phyloP scores from a whole-genome alignment of 345 rosid species.

The Eucalyptus marginata region DNA sequence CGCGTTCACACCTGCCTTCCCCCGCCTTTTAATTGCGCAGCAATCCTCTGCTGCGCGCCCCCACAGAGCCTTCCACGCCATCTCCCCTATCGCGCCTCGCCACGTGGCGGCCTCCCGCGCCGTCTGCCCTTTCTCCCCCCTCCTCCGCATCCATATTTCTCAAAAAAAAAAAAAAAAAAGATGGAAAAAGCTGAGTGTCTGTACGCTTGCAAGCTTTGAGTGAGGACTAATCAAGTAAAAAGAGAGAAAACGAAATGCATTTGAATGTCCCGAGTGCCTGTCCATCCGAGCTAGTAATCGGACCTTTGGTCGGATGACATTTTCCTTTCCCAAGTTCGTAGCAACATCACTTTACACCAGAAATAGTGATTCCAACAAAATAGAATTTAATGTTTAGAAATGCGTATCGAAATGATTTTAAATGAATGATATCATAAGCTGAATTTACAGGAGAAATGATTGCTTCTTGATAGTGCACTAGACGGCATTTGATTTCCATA shows the following conservation, averaged over 20 bases:
- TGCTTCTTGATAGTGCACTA: rapidly evolving
- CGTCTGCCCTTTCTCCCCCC: background rate
- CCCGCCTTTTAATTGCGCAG: too few relatives aligned
- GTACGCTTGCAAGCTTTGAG: background rate
- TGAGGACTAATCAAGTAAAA: background rate
- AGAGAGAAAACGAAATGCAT: too few relatives aligned
- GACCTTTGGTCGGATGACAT: too few relatives aligned
- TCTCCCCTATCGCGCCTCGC: background rate
- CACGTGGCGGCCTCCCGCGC: background rate
- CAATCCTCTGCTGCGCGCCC: background rate
- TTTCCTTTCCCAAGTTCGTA: too few relatives aligned
- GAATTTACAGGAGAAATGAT: background rate
- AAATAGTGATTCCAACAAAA: background rate
- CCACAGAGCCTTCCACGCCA: background rate
- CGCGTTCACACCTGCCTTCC: conserved; percentile 21
- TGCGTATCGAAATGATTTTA: rapidly evolving
- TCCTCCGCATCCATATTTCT: background rate
- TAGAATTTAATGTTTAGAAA: rapidly evolving
- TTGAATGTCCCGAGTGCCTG: background rate
- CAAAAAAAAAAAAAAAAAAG: too few relatives aligned
- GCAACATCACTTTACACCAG: rapidly evolving
- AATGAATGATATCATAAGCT: too few relatives aligned
- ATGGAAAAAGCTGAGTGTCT: background rate
- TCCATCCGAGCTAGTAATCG: background rate
- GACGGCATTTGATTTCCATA: too few relatives aligned